Evolutionary conservation across 495 filamentous ascomycete genomes (phyloP), one percentile per base, ranked within the genome.

Genomic region (Annulohypoxylon stygium): DNA sequence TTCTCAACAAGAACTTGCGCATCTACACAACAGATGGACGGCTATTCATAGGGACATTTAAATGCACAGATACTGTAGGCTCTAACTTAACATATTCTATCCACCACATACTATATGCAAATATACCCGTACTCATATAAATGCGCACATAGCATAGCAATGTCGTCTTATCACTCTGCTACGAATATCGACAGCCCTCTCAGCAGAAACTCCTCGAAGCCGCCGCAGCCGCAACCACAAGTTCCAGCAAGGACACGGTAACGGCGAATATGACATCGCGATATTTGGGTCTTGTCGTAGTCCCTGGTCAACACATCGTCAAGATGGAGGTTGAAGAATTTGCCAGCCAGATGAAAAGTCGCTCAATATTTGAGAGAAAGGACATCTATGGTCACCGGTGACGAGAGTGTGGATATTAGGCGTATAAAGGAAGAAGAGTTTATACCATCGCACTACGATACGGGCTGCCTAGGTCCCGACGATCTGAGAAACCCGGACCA

Each of bases 241-340:
- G 61, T 51, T 74, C 79, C 65, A 72, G 77, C 62, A 75, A 77
- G 18, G 63, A 75, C 61, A 76, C 78, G 20, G 65, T 93, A 18
- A 90, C 85, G 65, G 76, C 92, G 69, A 87, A 92, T 75, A 92
- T 97, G 89, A 92, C 89, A 12, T 93, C 90, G 71, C 88, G 96
- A 30, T 94, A 93, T 75, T 89, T 99, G 48, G 96, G 96, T 0
- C 84, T 98, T 7, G 91, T 99, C 36, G 95, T 97, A 7, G 88
- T 98, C 8, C 96, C 97, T 1, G 95, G 97, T 12, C 83, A 92
- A 70, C 86, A 94, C 76, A 93, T 99, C 69, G 89, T 86, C 68
- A 93, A 90, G 83, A 95, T 99, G 70, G 95, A 98, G 81, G 85
- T 93, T 37, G 94, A 98, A 79, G 92, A 94, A 73, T 89, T 88